These are phyloP conservation scores for Aurifilum marmelostoma DNA, from an alignment of 2,329 filamentous ascomycete species.

Conservation along the genomic window DNA sequence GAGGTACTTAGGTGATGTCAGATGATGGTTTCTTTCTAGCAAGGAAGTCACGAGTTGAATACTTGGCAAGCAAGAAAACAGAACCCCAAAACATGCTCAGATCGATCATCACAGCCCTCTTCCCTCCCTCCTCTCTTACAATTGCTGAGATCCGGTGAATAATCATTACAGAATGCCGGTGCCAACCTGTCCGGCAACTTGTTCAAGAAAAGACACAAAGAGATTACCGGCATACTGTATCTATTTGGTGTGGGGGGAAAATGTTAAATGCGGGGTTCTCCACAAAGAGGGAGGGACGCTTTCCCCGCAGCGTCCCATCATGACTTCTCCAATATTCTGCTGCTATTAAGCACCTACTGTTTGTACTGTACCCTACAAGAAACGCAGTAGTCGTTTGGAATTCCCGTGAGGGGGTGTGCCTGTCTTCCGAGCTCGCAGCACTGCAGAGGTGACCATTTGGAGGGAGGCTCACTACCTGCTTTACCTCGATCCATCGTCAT, in stretches of 20 bases:
- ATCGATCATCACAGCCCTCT: no score
- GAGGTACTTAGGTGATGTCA: no score
- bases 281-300: background rate
- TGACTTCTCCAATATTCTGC: background rate
- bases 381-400: background rate
- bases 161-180: background rate
- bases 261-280: background rate
- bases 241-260: no score
- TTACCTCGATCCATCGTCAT: background rate
- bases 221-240: background rate
- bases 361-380: no score
- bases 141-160: no score
- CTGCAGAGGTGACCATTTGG: no score
- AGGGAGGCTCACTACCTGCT: background rate
- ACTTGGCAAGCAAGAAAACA: no score
- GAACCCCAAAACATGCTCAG: no score
- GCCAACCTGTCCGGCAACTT: background rate
- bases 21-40: no score
- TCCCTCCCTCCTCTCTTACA: no score
- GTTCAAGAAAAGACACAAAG: background rate
- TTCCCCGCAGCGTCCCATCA: background rate
- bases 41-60: no score
- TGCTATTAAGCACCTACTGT: no score
- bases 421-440: background rate
- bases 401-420: background rate